Conservation (phyloP, 352 stramenopile genomes). For the Phytophthora pinifolia region DNA sequence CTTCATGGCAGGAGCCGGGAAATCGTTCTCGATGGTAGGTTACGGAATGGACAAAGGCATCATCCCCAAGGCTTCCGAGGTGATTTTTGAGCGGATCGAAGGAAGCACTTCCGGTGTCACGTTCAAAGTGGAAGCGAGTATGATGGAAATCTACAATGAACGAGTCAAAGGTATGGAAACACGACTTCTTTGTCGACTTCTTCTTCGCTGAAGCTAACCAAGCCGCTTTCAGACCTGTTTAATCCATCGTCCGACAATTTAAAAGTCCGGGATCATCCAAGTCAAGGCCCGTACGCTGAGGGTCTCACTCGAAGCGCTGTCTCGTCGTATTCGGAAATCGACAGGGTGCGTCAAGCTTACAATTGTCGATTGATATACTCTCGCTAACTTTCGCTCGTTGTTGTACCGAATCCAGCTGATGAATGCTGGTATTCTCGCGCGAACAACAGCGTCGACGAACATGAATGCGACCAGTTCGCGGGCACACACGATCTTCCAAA, state of each 20-base stretch:
- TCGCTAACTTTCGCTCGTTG: not conserved
- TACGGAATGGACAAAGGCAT: slow-evolving; percentile 84
- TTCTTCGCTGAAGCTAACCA: slow-evolving; percentile 1
- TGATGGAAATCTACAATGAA: slow-evolving; percentile 92
- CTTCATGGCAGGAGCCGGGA: slow-evolving; percentile 51
- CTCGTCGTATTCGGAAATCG: slow-evolving; percentile 83
- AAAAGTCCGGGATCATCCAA: slow-evolving; percentile 88
- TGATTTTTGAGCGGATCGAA: slow-evolving; percentile 85
- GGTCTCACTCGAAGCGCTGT: slow-evolving; percentile 79
- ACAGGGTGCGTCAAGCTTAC: slow-evolving; percentile 32
- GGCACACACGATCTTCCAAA: slow-evolving; percentile 85
- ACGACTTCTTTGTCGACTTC: not conserved
- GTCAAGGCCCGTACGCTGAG: slow-evolving; percentile 83
- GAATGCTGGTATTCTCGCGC: slow-evolving; percentile 79
- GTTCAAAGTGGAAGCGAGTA: slow-evolving; percentile 87
- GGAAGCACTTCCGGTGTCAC: slow-evolving; percentile 43
- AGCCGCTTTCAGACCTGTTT: slow-evolving; percentile 61
- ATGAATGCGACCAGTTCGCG: slow-evolving; percentile 88
- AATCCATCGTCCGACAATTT: slow-evolving; percentile 82
- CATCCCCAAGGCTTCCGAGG: slow-evolving; percentile 76
- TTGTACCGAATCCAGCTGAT: slow-evolving; percentile 51
- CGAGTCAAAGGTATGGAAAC: slow-evolving; percentile 66
- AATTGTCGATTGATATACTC: not conserved
- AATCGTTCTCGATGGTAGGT: slow-evolving; percentile 89
- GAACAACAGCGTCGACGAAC: slow-evolving; percentile 84